These are phyloP conservation scores for Ogataea henricii DNA, from an alignment of 805 yeast species.

Conservation along the genomic window DNA sequence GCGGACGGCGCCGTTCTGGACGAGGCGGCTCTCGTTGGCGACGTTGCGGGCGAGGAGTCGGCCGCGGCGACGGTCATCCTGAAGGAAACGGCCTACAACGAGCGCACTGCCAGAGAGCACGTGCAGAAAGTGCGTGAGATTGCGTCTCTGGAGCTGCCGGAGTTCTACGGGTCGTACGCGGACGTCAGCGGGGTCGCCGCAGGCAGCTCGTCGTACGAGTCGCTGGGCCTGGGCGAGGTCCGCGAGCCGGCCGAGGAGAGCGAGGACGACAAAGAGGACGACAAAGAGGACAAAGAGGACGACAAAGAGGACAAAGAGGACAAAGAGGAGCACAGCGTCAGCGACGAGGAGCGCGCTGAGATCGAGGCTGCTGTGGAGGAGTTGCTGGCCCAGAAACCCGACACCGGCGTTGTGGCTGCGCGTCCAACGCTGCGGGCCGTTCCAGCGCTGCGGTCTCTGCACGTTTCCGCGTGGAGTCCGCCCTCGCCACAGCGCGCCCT, in stretches of 20 bases:
- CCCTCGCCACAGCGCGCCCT: constrained; percentile 62
- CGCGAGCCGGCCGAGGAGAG: constrained; percentile 17
- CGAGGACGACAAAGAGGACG: constrained; percentile 18
- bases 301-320: constrained; percentile 15
- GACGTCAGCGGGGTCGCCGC: constrained; percentile 40
- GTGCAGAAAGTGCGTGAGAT: constrained; percentile 62
- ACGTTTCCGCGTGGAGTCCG: constrained; percentile 83
- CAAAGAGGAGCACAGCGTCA: constrained; percentile 13
- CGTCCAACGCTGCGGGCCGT: constrained; percentile 36
- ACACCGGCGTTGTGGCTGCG: constrained; percentile 29
- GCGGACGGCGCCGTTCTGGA: constrained; percentile 38
- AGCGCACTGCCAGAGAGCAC: constrained; percentile 62
- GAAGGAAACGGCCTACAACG: constrained; percentile 59
- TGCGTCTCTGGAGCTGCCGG: constrained; percentile 51
- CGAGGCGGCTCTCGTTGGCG: constrained; percentile 26
- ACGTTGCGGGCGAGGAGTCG: constrained; percentile 34
- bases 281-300: constrained; percentile 23
- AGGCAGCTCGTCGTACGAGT: constrained; percentile 53
- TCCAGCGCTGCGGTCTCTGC: constrained; percentile 57
- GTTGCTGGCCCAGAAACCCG: constrained; percentile 16
- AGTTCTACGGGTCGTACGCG: constrained; percentile 45
- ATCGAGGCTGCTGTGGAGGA: constrained; percentile 24
- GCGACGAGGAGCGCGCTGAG: constrained; percentile 37
- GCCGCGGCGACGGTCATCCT: constrained; percentile 44
- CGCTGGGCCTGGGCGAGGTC: constrained; percentile 41